These are phyloP conservation scores for Pisolithus thermaeus DNA, from an alignment of 1,284 basidiomycete species.

Conservation along the genomic window DNA sequence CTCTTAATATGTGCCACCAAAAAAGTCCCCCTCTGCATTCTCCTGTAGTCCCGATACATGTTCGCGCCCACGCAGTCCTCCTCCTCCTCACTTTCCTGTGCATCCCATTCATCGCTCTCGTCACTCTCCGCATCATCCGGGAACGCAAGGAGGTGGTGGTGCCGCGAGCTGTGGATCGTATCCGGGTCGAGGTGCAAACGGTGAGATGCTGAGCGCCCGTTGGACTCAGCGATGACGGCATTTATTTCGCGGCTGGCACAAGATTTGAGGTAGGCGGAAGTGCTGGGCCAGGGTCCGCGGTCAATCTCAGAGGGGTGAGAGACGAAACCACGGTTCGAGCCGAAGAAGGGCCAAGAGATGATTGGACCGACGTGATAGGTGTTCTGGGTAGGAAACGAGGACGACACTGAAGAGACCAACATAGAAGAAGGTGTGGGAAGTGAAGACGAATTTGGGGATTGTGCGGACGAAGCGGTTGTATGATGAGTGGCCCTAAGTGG, in stretches of 20 bases:
- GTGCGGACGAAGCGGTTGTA: neutral
- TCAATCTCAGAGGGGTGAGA: constrained; percentile 61
- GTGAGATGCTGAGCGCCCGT: constrained; percentile 68
- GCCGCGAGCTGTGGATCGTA: constrained; percentile 61
- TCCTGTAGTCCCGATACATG: constrained; percentile 74
- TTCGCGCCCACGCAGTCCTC: constrained; percentile 62
- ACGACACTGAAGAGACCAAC: neutral
- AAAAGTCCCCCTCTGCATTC: constrained; percentile 73
- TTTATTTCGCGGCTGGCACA: constrained; percentile 62
- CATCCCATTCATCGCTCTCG: constrained; percentile 66
- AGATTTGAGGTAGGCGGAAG: constrained; percentile 52
- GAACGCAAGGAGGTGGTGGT: constrained; percentile 58
- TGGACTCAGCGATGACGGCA: constrained; percentile 66
- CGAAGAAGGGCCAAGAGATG: constrained; percentile 84
- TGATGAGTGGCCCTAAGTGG: neutral
- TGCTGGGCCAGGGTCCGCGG: constrained; percentile 67
- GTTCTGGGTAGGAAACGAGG: constrained; percentile 20
- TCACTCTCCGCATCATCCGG: constrained; percentile 60
- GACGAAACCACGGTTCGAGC: constrained; percentile 69
- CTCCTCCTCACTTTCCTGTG: constrained; percentile 72
- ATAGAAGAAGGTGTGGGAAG: neutral
- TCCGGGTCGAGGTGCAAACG: constrained; percentile 71
- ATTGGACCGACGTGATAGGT: constrained; percentile 65
- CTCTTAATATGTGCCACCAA: constrained; percentile 60
- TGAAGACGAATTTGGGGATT: neutral